Evolutionary conservation across 331 rosid genomes (phyloP).

Genomic region (Cydonia oblonga): DNA sequence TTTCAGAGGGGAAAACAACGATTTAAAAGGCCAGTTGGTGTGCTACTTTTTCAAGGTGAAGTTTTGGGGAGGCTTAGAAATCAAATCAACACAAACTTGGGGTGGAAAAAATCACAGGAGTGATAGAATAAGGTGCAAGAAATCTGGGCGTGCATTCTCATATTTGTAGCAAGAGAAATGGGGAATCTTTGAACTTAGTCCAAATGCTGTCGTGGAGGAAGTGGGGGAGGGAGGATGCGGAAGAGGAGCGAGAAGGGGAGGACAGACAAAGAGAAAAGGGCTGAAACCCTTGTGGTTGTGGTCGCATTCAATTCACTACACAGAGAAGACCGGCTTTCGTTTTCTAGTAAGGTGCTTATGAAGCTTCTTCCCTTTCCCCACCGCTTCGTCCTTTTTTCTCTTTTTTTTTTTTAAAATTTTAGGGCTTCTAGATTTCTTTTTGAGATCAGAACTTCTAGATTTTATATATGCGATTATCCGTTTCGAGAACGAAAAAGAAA

Average conservation of each 20-base stretch:
- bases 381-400: conserved; percentile 1
- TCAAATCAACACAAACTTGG: conserved; percentile 20
- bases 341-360: conserved; percentile 32
- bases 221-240: background rate
- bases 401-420: no score
- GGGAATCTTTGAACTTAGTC: background rate
- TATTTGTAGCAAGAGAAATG: conserved; percentile 43
- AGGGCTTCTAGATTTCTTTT: no score
- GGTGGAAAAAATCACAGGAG: conserved; percentile 20
- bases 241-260: conserved; percentile 1
- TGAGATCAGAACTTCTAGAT: no score
- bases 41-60: background rate
- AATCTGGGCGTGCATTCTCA: conserved; percentile 20
- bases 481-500: no score
- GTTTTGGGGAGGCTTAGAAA: background rate
- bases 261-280: background rate
- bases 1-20: background rate
- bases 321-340: conserved; percentile 37
- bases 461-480: no score
- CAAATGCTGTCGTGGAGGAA: background rate
- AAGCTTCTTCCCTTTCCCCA: conserved; percentile 32
- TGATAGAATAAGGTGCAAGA: conserved; percentile 28
- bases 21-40: background rate
- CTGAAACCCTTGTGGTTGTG: conserved; percentile 11
- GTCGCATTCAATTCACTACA: conserved; percentile 45